Percentiles rank a stretch among this genome's conserved stretches.
Evolutionary conservation across 352 stramenopile species (phyloP).

Genomic region (Phytophthora pisi): DNA sequence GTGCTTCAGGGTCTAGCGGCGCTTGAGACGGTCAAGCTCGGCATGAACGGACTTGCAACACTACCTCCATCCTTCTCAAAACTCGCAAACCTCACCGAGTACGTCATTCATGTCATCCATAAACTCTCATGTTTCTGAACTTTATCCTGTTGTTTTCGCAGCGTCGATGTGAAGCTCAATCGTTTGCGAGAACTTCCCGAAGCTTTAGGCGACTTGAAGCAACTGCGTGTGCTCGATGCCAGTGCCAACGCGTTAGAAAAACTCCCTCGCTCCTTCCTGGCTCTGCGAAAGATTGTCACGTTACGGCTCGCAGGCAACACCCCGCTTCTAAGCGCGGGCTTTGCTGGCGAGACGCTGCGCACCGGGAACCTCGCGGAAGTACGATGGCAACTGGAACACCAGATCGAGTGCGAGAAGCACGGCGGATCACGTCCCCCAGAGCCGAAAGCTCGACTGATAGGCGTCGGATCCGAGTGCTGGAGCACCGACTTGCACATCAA

Average conservation of each 20-base stretch:
- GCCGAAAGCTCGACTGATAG: conserved; percentile 43
- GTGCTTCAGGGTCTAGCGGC: conserved; percentile 51
- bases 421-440: conserved; percentile 39
- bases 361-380: conserved; percentile 49
- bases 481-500: conserved; percentile 75
- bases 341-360: conserved; percentile 48
- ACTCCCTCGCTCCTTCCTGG: conserved; percentile 57
- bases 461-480: conserved; percentile 62
- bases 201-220: conserved; percentile 49
- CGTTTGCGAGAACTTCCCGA: conserved; percentile 52
- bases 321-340: conserved; percentile 39
- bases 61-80: conserved; percentile 62
- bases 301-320: conserved; percentile 62
- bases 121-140: neutral
- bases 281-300: conserved; percentile 49
- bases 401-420: conserved; percentile 48
- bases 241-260: conserved; percentile 63
- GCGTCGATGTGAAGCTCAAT: conserved; percentile 80
- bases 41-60: conserved; percentile 62
- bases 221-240: conserved; percentile 52
- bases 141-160: neutral
- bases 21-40: conserved; percentile 52
- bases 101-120: conserved; percentile 10
- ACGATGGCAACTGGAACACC: conserved; percentile 64
- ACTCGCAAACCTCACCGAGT: conserved; percentile 61